Evolutionary conservation across 2,329 filamentous ascomycete species (phyloP).

Genomic region (Fonsecaea pedrosoi): DNA sequence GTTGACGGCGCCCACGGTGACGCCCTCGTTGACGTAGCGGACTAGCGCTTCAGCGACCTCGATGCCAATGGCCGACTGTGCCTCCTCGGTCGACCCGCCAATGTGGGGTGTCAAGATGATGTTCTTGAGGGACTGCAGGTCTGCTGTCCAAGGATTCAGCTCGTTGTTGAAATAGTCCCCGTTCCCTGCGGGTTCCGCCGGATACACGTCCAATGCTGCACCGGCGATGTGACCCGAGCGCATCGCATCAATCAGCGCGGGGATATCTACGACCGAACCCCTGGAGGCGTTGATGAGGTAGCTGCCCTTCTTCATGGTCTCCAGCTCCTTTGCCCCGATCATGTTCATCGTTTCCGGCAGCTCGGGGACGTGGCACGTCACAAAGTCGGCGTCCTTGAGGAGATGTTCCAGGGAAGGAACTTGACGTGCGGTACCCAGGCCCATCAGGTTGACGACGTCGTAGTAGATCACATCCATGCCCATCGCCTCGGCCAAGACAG

Average conservation of each 20-base stretch:
- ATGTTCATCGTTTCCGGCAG: constrained; percentile 90
- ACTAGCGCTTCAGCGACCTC: constrained; percentile 90
- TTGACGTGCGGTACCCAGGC: constrained; percentile 84
- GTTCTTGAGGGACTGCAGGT: constrained; percentile 84
- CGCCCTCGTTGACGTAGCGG: constrained; percentile 93
- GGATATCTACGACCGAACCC: constrained; percentile 92
- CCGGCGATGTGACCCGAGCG: constrained; percentile 85
- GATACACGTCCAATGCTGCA: constrained; percentile 95
- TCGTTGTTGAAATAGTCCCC: constrained; percentile 90
- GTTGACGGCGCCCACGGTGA: constrained; percentile 91
- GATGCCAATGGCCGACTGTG: constrained; percentile 91
- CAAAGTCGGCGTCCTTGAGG: constrained; percentile 82
- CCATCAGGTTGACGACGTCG: constrained; percentile 93
- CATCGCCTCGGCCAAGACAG: constrained; percentile 94
- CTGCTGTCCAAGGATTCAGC: constrained; percentile 83
- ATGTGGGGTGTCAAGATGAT: constrained; percentile 96
- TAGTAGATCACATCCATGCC: constrained; percentile 98
- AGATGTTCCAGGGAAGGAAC: constrained; percentile 78
- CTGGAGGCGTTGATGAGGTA: constrained; percentile 97
- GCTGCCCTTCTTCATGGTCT: constrained; percentile 87
- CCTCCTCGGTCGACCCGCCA: constrained; percentile 96
- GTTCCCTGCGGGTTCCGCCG: constrained; percentile 90
- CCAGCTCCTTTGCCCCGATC: constrained; percentile 80
- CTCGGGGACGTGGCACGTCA: constrained; percentile 94
- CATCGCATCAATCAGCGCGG: constrained; percentile 86